Conservation (phyloP, 2,329 filamentous ascomycete genomes). For the Sarocladium strictum region DNA sequence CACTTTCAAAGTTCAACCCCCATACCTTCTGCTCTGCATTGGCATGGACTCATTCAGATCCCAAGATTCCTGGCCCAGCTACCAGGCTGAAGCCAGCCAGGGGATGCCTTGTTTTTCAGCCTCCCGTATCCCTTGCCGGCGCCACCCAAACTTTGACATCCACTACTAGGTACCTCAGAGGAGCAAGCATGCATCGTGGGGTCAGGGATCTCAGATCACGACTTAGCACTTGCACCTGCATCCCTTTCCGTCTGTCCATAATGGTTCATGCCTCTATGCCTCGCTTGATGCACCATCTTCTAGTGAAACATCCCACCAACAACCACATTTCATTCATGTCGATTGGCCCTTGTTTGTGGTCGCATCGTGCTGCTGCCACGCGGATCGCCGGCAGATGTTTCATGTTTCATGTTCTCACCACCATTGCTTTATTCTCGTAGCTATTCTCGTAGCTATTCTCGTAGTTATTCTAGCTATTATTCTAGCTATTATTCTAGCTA, state of each 20-base stretch:
- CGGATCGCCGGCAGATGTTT: not conserved
- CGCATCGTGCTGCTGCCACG: not conserved
- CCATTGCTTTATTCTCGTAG: not conserved
- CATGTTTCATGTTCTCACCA: not conserved
- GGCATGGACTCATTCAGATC: no score
- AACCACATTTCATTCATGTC: no score
- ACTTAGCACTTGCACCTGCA: not conserved
- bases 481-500: no score
- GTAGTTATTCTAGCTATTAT: no score
- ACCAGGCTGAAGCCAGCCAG: no score
- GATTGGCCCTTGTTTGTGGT: not conserved
- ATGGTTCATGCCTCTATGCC: not conserved
- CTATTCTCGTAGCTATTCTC: not conserved
- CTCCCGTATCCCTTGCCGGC: not conserved
- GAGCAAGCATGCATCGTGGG: no score
- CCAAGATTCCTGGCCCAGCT: not conserved
- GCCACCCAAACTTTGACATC: not conserved
- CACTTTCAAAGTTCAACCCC: no score
- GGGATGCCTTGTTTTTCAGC: no score
- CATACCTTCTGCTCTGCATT: not conserved
- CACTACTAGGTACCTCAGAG: no score
- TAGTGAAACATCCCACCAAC: slow-evolving; percentile 3
- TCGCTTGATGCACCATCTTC: not conserved
- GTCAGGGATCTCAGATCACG: not conserved
- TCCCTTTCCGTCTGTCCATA: no score